phyloP scores from a whole-genome alignment of 108 stramenopile genomes.

The Cyclotella cryptica region DNA sequence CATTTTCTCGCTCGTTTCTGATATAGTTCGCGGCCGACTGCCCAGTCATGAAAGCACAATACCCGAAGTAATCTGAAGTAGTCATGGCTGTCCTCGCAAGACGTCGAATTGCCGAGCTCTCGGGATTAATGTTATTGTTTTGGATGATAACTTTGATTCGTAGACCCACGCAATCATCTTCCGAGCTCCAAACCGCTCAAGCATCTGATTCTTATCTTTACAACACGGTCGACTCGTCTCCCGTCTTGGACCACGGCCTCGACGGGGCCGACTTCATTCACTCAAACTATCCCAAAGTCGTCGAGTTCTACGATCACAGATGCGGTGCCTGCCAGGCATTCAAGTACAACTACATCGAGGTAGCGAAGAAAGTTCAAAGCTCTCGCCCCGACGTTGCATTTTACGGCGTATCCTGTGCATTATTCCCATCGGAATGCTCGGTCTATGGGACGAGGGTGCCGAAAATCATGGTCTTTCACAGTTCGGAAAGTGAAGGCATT shows the following conservation, averaged over 20 bases:
- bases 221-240: conserved; percentile 16
- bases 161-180: neutral
- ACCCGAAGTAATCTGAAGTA: no score
- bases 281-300: conserved; percentile 23
- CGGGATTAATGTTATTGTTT: neutral
- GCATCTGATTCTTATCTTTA: conserved; percentile 26
- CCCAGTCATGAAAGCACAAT: no score
- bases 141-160: neutral
- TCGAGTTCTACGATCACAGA: conserved; percentile 43
- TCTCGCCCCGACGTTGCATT: conserved; percentile 29
- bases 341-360: conserved; percentile 31
- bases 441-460: conserved; percentile 19
- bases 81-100: neutral
- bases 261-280: conserved; percentile 12
- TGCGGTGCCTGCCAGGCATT: conserved; percentile 41
- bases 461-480: conserved; percentile 29
- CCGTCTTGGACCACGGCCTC: conserved; percentile 28
- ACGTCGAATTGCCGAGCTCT: neutral
- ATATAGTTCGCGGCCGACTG: no score
- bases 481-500: conserved; percentile 10
- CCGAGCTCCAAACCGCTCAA: neutral
- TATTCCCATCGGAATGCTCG: conserved; percentile 2
- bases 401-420: conserved; percentile 36
- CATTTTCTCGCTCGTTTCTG: no score
- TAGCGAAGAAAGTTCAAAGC: conserved; percentile 19